A percentile compares a stretch with the other conserved stretches of the same genome.
These are phyloP conservation scores for Alisma plantagoaquatica DNA, from an alignment of 106 monocot genomes.

Conservation along the genomic window DNA sequence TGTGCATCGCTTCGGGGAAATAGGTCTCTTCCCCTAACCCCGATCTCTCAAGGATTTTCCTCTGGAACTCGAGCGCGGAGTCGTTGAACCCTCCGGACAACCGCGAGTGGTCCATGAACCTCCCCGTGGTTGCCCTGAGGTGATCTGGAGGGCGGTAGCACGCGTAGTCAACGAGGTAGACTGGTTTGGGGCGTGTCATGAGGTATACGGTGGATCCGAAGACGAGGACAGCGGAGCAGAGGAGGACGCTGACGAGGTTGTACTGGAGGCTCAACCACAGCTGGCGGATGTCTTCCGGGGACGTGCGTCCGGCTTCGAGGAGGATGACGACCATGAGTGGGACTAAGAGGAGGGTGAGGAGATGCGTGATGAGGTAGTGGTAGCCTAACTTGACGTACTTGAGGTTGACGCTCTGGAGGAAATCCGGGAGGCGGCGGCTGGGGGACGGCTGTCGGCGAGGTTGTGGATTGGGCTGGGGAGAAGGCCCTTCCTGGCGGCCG, in stretches of 20 bases:
- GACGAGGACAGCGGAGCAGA: conserved; percentile 6
- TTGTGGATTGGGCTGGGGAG: no score
- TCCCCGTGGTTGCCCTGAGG: not conserved
- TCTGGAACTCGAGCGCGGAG: conserved; percentile 10
- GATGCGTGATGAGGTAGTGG: conserved; percentile 70
- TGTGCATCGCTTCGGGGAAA: conserved; percentile 13
- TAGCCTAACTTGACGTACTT: conserved; percentile 89
- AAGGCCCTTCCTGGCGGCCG: no score
- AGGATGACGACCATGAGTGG: not conserved
- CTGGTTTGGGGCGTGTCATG: conserved; percentile 11
- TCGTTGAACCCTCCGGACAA: conserved; percentile 11
- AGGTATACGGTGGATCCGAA: conserved; percentile 10
- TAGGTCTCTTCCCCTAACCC: conserved; percentile 16
- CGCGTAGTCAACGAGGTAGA: conserved; percentile 14
- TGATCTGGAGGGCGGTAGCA: conserved; percentile 5
- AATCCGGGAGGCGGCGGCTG: conserved; percentile 18
- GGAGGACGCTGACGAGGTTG: conserved; percentile 5
- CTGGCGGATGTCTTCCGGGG: not conserved
- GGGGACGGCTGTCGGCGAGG: no score
- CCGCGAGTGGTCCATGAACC: conserved; percentile 7
- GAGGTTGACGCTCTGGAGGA: conserved; percentile 36
- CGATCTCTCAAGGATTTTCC: conserved; percentile 11
- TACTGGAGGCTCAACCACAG: not conserved
- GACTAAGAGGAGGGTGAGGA: conserved; percentile 11
- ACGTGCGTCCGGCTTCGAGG: not conserved